Evolutionary conservation across 1,139 yeast species (phyloP), one percentile per base, ranked within the genome.

Genomic region (Yamadazyma dushanensis): DNA sequence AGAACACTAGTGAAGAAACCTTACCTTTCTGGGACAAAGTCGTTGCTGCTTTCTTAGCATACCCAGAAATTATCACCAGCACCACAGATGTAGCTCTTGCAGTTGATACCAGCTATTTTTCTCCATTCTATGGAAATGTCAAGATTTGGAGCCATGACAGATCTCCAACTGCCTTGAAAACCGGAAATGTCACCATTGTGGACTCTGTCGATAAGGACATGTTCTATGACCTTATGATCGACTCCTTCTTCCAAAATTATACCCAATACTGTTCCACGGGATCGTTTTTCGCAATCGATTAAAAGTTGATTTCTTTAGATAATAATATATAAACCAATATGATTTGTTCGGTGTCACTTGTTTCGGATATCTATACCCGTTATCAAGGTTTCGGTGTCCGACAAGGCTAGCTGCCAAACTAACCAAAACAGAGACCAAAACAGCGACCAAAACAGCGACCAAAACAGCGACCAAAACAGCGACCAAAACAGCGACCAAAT

Each of bases 21-120:
- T 49, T 65, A 35, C 70, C 71, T 39, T 59, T 63, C 49, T 63
- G 71, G 70, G 70, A 65, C 47, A 63, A 59, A 31, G 69, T 61
- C 34, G 70, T 62, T 15, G 41, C 58, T 31, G 63, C 63, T 8
- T 55, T 47, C 45, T 50, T 65, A 57, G 53, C 59, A 3, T 54
- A 44, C 47, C 68, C 69, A 25, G 68, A 64, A 2, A 35, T 64
- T 32, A 44, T 65, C 21, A 29, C 39, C 13, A 47, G 49, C 29
- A 46, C 60, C 9, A 50, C 57, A 9, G 48, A 59, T 25, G 58
- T 59, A 33, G 37, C 50, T 15, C 53, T 53, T 34, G 61, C 67
- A 7, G 64, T 65, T 40, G 70, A 65, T 43, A 65, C 69, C 20
- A 44, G 63, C 13, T 65, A 50, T 44, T 51, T 57, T 44, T 64